Percentiles rank a stretch among this genome's conserved stretches.
Conservation (phyloP, 768 basidiomycete species). For the Phylloporus sp. region DNA sequence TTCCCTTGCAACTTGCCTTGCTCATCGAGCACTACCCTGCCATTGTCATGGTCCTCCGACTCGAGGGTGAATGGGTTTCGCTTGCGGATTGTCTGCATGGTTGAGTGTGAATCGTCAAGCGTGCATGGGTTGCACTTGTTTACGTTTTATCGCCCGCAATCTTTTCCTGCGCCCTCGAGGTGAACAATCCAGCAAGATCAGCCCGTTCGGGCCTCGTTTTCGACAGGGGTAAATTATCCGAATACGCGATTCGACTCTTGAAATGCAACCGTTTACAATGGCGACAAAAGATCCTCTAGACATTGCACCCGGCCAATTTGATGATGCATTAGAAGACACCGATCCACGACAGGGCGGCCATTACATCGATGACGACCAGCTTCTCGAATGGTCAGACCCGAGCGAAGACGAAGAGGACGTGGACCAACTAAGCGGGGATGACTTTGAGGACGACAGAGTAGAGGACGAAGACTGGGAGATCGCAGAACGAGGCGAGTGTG, state of each 20-base stretch:
- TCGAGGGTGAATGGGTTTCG: slow-evolving; percentile 42
- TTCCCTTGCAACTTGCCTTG: slow-evolving; percentile 36
- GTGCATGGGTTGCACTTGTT: slow-evolving; percentile 14
- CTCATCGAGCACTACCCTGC: slow-evolving; percentile 42
- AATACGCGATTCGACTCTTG: not conserved
- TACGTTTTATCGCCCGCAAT: slow-evolving; percentile 4
- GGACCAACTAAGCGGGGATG: slow-evolving; percentile 41
- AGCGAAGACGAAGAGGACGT: slow-evolving; percentile 23
- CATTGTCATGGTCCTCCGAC: slow-evolving; percentile 30
- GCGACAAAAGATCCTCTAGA: slow-evolving; percentile 15
- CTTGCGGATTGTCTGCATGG: slow-evolving; percentile 36
- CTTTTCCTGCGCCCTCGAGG: not conserved
- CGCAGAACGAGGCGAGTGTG: slow-evolving; percentile 64
- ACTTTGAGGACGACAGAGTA: slow-evolving; percentile 54
- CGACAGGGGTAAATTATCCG: slow-evolving; percentile 13
- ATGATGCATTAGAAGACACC: slow-evolving; percentile 47
- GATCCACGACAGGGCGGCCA: slow-evolving; percentile 29
- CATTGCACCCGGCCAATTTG: slow-evolving; percentile 53
- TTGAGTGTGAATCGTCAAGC: not conserved
- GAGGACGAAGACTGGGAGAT: slow-evolving; percentile 91
- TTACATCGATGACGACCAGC: slow-evolving; percentile 42
- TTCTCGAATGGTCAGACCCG: slow-evolving; percentile 28
- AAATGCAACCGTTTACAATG: slow-evolving; percentile 16
- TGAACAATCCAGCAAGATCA: not conserved
- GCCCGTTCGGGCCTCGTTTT: not conserved